These are phyloP conservation scores for Elsinoe ampelina DNA, from an alignment of 2,329 filamentous ascomycete species.

Conservation along the genomic window DNA sequence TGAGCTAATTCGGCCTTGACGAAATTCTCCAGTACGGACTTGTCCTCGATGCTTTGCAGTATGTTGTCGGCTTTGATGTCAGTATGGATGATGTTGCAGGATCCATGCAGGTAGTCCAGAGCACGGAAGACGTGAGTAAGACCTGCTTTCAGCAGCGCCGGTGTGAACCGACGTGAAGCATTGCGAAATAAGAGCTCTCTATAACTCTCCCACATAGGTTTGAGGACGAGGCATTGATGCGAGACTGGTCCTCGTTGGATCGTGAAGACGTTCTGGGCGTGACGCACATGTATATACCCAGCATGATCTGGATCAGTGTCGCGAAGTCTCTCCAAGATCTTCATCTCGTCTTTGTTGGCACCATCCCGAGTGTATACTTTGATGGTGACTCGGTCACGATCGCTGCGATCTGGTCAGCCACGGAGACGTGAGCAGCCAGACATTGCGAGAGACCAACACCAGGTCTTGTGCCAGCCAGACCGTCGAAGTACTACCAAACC, in stretches of 20 bases:
- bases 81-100: conserved; percentile 36
- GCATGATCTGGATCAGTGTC: conserved; percentile 18
- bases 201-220: conserved; percentile 34
- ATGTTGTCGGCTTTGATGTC: conserved; percentile 39
- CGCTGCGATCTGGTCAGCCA: neutral
- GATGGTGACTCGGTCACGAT: neutral
- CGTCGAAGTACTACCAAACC: conserved; percentile 18
- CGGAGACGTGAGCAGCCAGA: conserved; percentile 13
- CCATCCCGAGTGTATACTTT: conserved; percentile 13
- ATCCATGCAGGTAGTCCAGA: conserved; percentile 35
- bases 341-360: conserved; percentile 18
- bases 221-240: conserved; percentile 32
- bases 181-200: conserved; percentile 32
- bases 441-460: conserved; percentile 3
- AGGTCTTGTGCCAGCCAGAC: conserved; percentile 20
- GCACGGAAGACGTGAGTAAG: conserved; percentile 33
- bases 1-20: conserved; percentile 26
- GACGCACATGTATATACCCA: conserved; percentile 25
- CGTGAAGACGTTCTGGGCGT: conserved; percentile 26
- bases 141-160: conserved; percentile 30
- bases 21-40: conserved; percentile 29
- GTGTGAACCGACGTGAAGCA: conserved; percentile 29
- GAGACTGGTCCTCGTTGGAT: conserved; percentile 24
- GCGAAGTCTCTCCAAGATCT: conserved; percentile 18
- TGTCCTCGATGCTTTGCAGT: conserved; percentile 30